Base-by-base conservation (phyloP, 2,329 filamentous ascomycete species). In the Beauveria medogensis region DNA sequence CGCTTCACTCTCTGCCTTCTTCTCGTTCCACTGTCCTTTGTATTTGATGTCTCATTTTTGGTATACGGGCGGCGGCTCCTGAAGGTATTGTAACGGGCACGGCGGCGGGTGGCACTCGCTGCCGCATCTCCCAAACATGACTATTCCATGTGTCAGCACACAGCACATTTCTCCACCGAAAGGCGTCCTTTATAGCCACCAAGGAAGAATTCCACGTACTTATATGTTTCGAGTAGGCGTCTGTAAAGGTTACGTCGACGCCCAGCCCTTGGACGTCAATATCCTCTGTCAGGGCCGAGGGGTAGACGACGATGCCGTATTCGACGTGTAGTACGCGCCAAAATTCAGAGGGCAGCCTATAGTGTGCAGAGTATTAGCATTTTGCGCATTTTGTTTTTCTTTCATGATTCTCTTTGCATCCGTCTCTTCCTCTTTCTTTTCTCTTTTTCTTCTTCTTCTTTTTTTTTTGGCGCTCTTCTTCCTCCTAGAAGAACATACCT, bases 271-370 rank as follows among this genome's bases (percentile, higher is more conserved):
- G 65, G 10, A 72, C 62, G 26, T 72, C 69, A 28, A 75, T 65
- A 8, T 71, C 67, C 60, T 75, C 74, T 10, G 70, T 73, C 60
- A 76, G 64, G 4, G 74, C 74, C 1, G 73, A 74, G 3, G 74
- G 74, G 57, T 75, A 76, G 24, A 76, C 71, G n/a, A 76, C 65
- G 48, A 76, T 76, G 44, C 74, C 74, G 30, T 74, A 76, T 55
- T 76, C 73, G 7, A 68, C 62, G 40, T 75, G 72, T 16, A 76
- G 67, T 8, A 75, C 66, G 28, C 70, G 65, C 74, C 74, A 76
- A 56, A 76, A 76, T 56, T 72, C 71, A 2, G 69, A 63, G 12
- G 74, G 74, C 16, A 75, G 63, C 40, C 74, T 76, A n/a, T 20
- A 12, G 30, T 10, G 30, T 34, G 9, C 10, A 34, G 10, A 34